Evolutionary conservation across 2,329 filamentous ascomycete species (phyloP).

Genomic region (Aspergillus sp.): DNA sequence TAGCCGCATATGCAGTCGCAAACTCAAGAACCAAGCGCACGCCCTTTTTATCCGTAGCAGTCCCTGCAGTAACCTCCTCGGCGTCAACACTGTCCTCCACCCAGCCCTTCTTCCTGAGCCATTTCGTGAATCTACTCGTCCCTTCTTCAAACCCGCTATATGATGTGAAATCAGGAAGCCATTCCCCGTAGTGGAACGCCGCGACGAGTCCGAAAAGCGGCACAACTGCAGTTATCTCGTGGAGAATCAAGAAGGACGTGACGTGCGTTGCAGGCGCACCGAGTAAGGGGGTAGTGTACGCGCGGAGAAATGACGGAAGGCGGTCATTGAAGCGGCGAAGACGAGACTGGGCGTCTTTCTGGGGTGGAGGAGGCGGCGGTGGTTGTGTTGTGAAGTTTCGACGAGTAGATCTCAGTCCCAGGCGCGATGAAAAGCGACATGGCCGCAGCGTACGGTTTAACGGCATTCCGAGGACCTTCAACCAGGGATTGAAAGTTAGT

Average conservation of each 20-base stretch:
- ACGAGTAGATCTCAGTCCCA: slow-evolving; percentile 16
- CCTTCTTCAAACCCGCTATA: slow-evolving; percentile 54
- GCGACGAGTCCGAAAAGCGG: slow-evolving; percentile 74
- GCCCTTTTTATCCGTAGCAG: slow-evolving; percentile 39
- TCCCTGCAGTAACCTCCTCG: slow-evolving; percentile 32
- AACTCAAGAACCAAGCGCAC: slow-evolving; percentile 64
- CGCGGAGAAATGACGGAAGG: slow-evolving; percentile 66
- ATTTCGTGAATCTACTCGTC: slow-evolving; percentile 72
- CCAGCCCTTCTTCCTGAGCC: slow-evolving; percentile 78
- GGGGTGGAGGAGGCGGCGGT: slow-evolving; percentile 15
- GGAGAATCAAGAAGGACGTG: slow-evolving; percentile 81
- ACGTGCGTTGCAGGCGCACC: slow-evolving; percentile 79
- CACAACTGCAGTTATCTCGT: slow-evolving; percentile 85
- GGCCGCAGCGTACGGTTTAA: slow-evolving; percentile 4
- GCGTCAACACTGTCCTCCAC: slow-evolving; percentile 52
- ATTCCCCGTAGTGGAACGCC: slow-evolving; percentile 76
- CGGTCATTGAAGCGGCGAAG: slow-evolving; percentile 42
- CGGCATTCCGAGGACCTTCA: background rate
- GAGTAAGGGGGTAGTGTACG: slow-evolving; percentile 68
- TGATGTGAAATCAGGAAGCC: slow-evolving; percentile 60
- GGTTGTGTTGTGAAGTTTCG: slow-evolving; percentile 25
- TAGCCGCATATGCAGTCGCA: slow-evolving; percentile 86
- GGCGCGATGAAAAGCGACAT: slow-evolving; percentile 13
- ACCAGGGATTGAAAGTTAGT: too few relatives aligned
- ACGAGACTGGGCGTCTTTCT: slow-evolving; percentile 30